phyloP scores from a whole-genome alignment of 768 basidiomycete species.

The Tylopilus felleus region DNA sequence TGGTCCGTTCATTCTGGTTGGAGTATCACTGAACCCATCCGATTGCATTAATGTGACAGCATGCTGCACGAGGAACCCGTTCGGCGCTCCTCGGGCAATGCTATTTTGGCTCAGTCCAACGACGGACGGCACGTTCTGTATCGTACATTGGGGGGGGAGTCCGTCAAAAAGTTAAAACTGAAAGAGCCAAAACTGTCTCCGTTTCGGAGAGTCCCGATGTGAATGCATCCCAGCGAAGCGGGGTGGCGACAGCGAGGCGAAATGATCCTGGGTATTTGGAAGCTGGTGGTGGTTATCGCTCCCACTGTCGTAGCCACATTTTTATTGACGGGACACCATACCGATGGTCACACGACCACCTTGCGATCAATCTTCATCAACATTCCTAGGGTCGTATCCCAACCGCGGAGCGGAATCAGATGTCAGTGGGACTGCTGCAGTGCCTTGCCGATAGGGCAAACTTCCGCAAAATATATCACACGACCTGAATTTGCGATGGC shows the following conservation, averaged over 20 bases:
- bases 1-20: constrained; percentile 17
- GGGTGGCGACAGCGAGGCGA: constrained; percentile 18
- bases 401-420: constrained; percentile 14
- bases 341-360: constrained; percentile 17
- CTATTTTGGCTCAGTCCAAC: constrained; percentile 24
- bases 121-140: constrained; percentile 13
- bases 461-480: constrained; percentile 2
- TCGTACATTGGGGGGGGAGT: constrained; percentile 25
- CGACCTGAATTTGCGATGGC: not conserved
- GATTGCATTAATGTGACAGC: constrained; percentile 21
- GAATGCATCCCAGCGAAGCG: constrained; percentile 17
- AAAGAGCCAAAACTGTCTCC: constrained; percentile 34
- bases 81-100: constrained; percentile 31
- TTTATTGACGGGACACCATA: constrained; percentile 22
- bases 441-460: constrained; percentile 2
- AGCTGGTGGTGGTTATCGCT: constrained; percentile 7
- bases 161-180: constrained; percentile 34
- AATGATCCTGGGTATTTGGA: constrained; percentile 19
- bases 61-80: constrained; percentile 25
- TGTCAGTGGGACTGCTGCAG: not conserved
- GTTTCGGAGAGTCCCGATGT: constrained; percentile 21
- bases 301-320: constrained; percentile 11
- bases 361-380: constrained; percentile 1
- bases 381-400: not conserved
- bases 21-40: constrained; percentile 20